phyloP scores from a whole-genome alignment of 192 early-diverging fungal species.

The Linnemannia hyalina region DNA sequence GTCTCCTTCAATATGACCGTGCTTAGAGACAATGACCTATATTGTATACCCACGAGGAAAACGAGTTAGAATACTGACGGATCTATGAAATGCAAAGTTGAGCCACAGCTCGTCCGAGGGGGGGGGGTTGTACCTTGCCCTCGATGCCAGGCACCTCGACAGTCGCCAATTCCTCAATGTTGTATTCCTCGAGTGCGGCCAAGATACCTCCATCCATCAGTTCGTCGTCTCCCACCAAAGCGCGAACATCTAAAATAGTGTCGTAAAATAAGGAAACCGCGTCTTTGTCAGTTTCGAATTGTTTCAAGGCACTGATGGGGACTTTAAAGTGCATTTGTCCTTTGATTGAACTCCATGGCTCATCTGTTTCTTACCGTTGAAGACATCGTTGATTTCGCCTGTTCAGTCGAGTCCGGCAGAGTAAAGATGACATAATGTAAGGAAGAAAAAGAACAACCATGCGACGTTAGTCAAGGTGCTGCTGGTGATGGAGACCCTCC shows the following conservation, averaged over 20 bases:
- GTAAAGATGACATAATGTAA: not conserved
- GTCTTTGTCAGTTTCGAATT: not conserved
- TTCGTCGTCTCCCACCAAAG: constrained; percentile 84
- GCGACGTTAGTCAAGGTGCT: not conserved
- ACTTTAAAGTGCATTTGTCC: not conserved
- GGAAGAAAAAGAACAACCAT: not conserved
- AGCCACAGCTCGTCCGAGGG: not conserved
- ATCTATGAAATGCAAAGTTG: not conserved
- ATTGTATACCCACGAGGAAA: not conserved
- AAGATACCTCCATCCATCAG: constrained; percentile 77
- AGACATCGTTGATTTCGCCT: constrained; percentile 93
- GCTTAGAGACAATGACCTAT: constrained; percentile 83
- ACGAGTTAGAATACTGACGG: not conserved
- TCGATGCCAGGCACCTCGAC: constrained; percentile 76
- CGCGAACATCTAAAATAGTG: constrained; percentile 81
- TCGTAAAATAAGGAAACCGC: constrained; percentile 1
- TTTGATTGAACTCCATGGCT: not conserved
- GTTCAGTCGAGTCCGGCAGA: not conserved
- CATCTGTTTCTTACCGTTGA: constrained; percentile 78
- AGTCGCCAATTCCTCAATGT: constrained; percentile 84
- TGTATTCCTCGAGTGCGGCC: constrained; percentile 82
- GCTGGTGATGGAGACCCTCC: not conserved
- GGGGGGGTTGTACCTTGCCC: constrained; percentile 63
- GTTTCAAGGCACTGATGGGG: not conserved
- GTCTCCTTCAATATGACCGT: constrained; percentile 73